Percentiles rank a stretch among this genome's conserved stretches.
These are phyloP conservation scores for Peziza echinospora DNA, from an alignment of 495 filamentous ascomycete genomes.

Conservation along the genomic window DNA sequence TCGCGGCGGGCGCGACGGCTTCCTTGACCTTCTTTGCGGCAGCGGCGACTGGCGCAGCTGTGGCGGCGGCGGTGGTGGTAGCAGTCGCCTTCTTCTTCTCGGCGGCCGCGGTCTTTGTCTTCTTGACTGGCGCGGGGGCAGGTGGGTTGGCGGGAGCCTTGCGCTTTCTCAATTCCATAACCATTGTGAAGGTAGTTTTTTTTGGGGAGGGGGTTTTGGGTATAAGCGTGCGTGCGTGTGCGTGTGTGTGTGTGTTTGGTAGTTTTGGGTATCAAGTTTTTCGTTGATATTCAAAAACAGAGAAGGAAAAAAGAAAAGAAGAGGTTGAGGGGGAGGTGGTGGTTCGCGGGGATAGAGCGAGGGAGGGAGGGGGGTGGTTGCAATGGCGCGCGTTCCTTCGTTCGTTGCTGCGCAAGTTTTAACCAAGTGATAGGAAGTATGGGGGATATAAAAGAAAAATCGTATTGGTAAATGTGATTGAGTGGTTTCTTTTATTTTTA, in stretches of 20 bases:
- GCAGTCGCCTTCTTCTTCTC: slow-evolving; percentile 11
- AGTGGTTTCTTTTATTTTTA: no score
- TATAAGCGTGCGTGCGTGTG: neutral
- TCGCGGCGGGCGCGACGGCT: slow-evolving; percentile 2
- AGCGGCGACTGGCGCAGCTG: neutral
- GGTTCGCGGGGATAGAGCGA: no score
- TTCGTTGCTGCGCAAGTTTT: no score
- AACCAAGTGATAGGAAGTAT: no score
- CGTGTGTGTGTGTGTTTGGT: no score
- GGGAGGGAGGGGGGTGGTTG: no score
- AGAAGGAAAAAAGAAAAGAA: neutral
- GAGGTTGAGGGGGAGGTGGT: no score
- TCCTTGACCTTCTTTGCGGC: neutral
- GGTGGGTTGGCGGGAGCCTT: slow-evolving; percentile 9
- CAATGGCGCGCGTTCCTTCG: no score
- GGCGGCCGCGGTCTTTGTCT: slow-evolving; percentile 11
- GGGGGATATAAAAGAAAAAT: no score
- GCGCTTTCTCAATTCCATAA: slow-evolving; percentile 4
- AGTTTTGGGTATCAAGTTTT: no score
- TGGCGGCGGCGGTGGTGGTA: neutral
- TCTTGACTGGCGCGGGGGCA: slow-evolving; percentile 5
- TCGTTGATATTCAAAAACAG: no score
- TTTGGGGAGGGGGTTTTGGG: neutral
- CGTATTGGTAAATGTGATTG: no score
- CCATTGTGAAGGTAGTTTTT: neutral